phyloP scores from a whole-genome alignment of 768 basidiomycete genomes.

The Aureoboletus auriporus region DNA sequence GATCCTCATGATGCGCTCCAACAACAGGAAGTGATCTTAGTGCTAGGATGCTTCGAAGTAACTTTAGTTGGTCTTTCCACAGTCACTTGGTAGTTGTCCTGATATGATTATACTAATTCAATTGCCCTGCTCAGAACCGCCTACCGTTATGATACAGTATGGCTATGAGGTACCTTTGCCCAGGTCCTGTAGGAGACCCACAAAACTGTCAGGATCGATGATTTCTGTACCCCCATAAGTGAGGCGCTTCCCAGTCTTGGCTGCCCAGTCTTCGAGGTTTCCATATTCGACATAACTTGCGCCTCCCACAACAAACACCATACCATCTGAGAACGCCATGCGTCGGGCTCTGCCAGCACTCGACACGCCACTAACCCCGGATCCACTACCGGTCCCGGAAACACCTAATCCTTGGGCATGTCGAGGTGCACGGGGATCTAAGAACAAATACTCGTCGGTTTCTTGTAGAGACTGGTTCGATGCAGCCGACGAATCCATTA shows the following conservation, averaged over 20 bases:
- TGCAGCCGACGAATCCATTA: slow-evolving; percentile 95
- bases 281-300: slow-evolving; percentile 98
- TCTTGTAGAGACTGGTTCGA: slow-evolving; percentile 93
- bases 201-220: slow-evolving; percentile 82
- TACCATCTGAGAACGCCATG: slow-evolving; percentile 84
- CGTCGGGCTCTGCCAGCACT: slow-evolving; percentile 41
- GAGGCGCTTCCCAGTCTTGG: slow-evolving; percentile 74
- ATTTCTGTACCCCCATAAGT: slow-evolving; percentile 98
- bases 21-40: slow-evolving; percentile 45
- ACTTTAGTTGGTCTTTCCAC: background rate
- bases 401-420: slow-evolving; percentile 45
- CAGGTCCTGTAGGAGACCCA: slow-evolving; percentile 63
- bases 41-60: background rate
- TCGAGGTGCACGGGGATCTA: slow-evolving; percentile 85
- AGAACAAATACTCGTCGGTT: slow-evolving; percentile 92
- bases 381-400: slow-evolving; percentile 43
- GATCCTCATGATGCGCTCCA: slow-evolving; percentile 63
- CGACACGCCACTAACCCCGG: slow-evolving; percentile 32
- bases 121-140: slow-evolving; percentile 21
- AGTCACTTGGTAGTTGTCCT: slow-evolving; percentile 10
- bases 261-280: slow-evolving; percentile 92
- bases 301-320: slow-evolving; percentile 94
- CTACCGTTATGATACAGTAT: slow-evolving; percentile 34
- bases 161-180: slow-evolving; percentile 42
- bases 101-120: background rate